These are phyloP conservation scores for Cystobasidiaceae sp. DNA, from an alignment of 1,284 basidiomycete genomes.

Conservation along the genomic window DNA sequence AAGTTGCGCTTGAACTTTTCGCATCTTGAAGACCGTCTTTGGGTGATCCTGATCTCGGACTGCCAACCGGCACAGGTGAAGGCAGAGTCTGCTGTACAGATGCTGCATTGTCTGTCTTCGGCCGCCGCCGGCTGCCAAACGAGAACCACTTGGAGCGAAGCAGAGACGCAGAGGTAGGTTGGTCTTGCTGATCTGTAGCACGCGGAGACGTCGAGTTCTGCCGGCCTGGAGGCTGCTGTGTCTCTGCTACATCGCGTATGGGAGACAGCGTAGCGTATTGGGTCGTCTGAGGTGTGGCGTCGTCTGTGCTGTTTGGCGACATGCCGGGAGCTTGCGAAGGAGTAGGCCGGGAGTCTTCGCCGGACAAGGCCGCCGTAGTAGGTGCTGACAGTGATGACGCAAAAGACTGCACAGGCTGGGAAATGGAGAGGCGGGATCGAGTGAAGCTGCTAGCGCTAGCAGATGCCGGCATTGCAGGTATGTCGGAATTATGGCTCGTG, in stretches of 20 bases:
- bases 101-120: neutral
- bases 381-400: neutral
- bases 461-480: neutral
- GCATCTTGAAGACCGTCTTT: neutral
- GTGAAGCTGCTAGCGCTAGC: constrained; percentile 20
- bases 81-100: neutral
- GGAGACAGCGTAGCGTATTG: no score
- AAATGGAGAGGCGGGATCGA: neutral
- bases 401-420: neutral
- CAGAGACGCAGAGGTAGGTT: constrained; percentile 1
- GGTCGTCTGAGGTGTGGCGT: no score
- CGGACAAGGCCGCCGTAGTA: neutral
- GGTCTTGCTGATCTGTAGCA: neutral
- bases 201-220: neutral
- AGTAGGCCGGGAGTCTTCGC: neutral
- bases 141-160: constrained; percentile 20
- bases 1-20: no score
- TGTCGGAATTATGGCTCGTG: neutral
- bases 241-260: no score
- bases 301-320: neutral
- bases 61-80: neutral
- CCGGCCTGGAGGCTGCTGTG: no score
- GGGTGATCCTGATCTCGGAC: constrained; percentile 4
- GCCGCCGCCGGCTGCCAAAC: constrained; percentile 15
- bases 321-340: neutral